Base-by-base conservation (phyloP, 768 basidiomycete genomes). In the Wakefieldia striispora region DNA sequence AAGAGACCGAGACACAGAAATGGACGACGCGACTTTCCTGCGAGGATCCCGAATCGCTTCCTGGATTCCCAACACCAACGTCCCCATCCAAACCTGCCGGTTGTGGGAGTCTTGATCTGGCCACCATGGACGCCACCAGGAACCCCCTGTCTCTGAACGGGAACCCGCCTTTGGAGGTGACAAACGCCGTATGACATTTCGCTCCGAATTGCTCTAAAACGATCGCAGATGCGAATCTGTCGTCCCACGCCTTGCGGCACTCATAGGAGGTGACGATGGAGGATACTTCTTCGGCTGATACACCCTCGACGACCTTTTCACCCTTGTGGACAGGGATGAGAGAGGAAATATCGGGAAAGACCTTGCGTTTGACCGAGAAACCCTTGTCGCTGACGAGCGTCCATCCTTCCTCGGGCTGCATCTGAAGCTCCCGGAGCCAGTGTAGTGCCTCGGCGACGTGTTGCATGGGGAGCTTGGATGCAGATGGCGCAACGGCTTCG, bases 71-170 rank as follows among this genome's bases (percentile, higher is more conserved):
- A 31, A 45, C 52, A 2, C 71, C 74, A 3, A 72, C 74, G 35
- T 64, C 75, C 45, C 80, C 65, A 34, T 78, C 70, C 10, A 75
- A 73, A 2, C 72, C 50, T 11, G 56, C 49, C 45, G 58, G 66
- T 6, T 68, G 70, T 24, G 69, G 65, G 14, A 71, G 62, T 56
- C 70, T 71, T 4, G 74, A 72, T 26, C 86, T 76, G n/a, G 91
- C 91, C 37, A 83, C 69, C 12, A 89, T 74, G n/a, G 78, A 84
- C 5, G 93, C 84, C 2, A 92, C 64, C 58, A 88, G 84, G 66
- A 97, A 91, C 2, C 91, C 90, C 26, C 97, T 76, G 59, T 91
- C 91, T 40, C 92, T 79, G 70, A 97, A 95, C 4, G 95, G 93
- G 64, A 97, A 94, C 0, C 86, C 83, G 24, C 85, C 83, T 61